phyloP scores from a whole-genome alignment of 1,139 yeast species.

The Taiozyma onychis region DNA sequence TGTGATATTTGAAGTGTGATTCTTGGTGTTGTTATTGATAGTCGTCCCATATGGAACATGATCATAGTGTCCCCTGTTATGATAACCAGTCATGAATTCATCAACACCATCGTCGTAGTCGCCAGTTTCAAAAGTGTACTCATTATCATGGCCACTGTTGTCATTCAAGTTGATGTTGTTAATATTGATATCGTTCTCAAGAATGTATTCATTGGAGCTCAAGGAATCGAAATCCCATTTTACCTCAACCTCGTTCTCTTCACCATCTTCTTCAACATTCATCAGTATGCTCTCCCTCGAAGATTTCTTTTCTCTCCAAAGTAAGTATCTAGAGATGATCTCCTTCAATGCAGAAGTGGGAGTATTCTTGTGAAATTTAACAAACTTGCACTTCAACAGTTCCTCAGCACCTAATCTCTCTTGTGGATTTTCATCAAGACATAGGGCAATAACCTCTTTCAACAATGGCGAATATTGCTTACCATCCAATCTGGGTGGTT shows the following conservation, averaged over 20 bases:
- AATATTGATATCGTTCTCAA: constrained; percentile 56
- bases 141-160: constrained; percentile 21
- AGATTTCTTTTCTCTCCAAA: constrained; percentile 68
- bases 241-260: constrained; percentile 43
- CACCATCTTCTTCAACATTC: constrained; percentile 29
- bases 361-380: constrained; percentile 52
- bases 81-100: constrained; percentile 24
- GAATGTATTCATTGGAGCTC: constrained; percentile 64
- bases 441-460: constrained; percentile 86
- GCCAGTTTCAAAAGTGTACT: constrained; percentile 4
- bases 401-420: constrained; percentile 90
- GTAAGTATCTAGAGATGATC: constrained; percentile 68
- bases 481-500: constrained; percentile 94
- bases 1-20: constrained; percentile 17
- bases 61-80: constrained; percentile 11
- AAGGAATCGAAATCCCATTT: constrained; percentile 86
- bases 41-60: constrained; percentile 7
- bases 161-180: constrained; percentile 34
- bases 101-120: constrained; percentile 31
- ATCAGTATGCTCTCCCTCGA: constrained; percentile 40
- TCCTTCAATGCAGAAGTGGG: constrained; percentile 66
- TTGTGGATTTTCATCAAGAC: constrained; percentile 89
- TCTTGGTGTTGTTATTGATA: constrained; percentile 6
- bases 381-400: constrained; percentile 64
- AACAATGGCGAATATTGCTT: constrained; percentile 67